These are phyloP conservation scores for Hypholoma fasciculare DNA, from an alignment of 768 basidiomycete genomes.

Conservation along the genomic window DNA sequence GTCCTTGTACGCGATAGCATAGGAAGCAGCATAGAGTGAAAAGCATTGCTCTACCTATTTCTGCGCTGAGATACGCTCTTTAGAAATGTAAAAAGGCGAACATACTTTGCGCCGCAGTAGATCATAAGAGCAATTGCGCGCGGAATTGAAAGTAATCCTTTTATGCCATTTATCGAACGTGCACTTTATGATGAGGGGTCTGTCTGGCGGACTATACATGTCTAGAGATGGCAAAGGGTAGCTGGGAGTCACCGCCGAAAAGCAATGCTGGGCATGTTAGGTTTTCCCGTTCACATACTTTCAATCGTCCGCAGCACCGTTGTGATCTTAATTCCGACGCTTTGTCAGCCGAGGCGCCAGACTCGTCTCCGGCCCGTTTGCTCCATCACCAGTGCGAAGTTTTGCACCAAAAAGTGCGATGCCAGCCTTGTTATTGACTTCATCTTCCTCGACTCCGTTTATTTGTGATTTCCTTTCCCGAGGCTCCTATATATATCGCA, in stretches of 20 bases:
- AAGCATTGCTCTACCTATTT: conserved; percentile 84
- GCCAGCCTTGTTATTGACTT: no score
- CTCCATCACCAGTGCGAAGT: background rate
- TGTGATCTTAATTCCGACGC: background rate
- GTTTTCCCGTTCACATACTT: background rate
- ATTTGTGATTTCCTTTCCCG: no score
- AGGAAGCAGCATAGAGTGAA: conserved; percentile 67
- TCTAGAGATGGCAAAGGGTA: background rate
- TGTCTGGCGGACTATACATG: conserved; percentile 60
- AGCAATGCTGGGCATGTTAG: background rate
- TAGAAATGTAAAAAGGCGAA: conserved; percentile 1
- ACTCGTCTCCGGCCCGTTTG: background rate
- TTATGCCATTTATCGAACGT: conserved; percentile 73
- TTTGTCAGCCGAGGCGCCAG: conserved; percentile 1
- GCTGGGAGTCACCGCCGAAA: conserved; percentile 1
- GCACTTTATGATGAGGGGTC: conserved; percentile 82
- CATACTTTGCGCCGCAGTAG: conserved; percentile 72
- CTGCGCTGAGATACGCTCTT: conserved; percentile 8
- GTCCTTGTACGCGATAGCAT: conserved; percentile 80
- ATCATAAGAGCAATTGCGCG: conserved; percentile 77
- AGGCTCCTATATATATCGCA: no score
- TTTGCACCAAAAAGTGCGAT: no score
- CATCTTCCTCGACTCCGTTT: no score
- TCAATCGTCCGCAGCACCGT: conserved; percentile 7
- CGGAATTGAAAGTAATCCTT: conserved; percentile 77